Evolutionary conservation across 116 monocot genomes (phyloP), one percentile per base, ranked within the genome.

Genomic region (Zostera marina): DNA sequence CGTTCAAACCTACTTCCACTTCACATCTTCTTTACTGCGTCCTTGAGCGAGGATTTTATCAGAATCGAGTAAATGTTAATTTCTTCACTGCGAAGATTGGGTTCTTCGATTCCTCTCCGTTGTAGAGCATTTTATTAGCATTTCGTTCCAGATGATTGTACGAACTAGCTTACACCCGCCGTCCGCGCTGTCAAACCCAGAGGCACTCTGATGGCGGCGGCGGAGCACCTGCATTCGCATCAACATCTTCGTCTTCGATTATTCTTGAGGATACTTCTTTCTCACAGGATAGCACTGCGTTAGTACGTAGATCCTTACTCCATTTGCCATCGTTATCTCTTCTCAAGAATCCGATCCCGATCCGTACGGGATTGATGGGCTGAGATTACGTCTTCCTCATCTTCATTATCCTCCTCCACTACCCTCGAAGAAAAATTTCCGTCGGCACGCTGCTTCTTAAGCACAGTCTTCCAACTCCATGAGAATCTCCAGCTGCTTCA

Each of bases 401-500:
- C n/a, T n/a, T n/a, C n/a, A n/a, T n/a, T n/a, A n/a, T 89, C 89
- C 9, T 87, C 83, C 76, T 68, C 76, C 0, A 72, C 20, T 9
- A 52, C 75, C 44, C 38, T 47, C 10, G 55, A 58, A 0, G 67
- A 69, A 6, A 59, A 74, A 38, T 46, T 48, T 25, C 54, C 44
- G 6, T 40, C 40, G 8, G 7, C 41, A 23, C 54, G 59, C 67
- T 61, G 68, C 64, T 81, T 72, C 58, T 73, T 72, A 61, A 81
- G 72, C 8, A 60, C 77, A 16, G 41, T 23, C 79, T 84, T 91
- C n/a, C 60, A 99, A 84, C 32, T 83, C 79, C 17, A 77, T 20
- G 46, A 99, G 84, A 16, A 99, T 87, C 26, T 77, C 72, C 87
- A 99, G 75, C 55, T 99, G 99, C 75, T 84, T 87, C 75, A 63